phyloP scores from a whole-genome alignment of 1,284 basidiomycete genomes.

The Termitomyces sp. region DNA sequence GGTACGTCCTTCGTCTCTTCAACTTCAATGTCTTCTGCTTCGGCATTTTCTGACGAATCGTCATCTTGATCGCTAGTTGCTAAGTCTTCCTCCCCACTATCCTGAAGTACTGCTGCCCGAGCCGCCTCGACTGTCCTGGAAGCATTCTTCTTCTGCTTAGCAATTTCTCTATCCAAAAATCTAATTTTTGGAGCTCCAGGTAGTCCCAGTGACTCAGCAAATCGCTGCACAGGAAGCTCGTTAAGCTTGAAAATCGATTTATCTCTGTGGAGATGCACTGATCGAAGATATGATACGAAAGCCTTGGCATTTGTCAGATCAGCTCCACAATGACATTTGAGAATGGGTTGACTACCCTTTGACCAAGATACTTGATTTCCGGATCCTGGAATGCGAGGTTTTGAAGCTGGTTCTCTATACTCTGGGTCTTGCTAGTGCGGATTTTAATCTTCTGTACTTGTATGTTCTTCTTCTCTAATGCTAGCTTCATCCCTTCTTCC shows the following conservation, averaged over 20 bases:
- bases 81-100: constrained; percentile 20
- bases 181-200: constrained; percentile 97
- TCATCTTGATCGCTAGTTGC: constrained; percentile 19
- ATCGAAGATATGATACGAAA: constrained; percentile 94
- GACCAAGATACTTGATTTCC: constrained; percentile 96
- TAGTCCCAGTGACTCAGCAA: constrained; percentile 86
- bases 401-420: constrained; percentile 86
- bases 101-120: constrained; percentile 30
- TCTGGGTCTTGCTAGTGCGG: constrained; percentile 83
- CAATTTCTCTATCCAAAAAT: constrained; percentile 72
- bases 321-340: constrained; percentile 5
- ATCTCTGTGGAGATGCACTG: constrained; percentile 90
- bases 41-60: constrained; percentile 19
- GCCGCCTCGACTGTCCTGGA: constrained; percentile 39
- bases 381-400: constrained; percentile 93
- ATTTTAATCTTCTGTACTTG: constrained; percentile 85
- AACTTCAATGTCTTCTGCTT: background rate
- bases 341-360: constrained; percentile 56
- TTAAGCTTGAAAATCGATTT: constrained; percentile 88
- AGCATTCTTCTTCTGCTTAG: constrained; percentile 73
- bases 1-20: constrained; percentile 8
- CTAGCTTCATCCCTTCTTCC: constrained; percentile 81
- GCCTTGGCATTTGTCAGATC: constrained; percentile 49
- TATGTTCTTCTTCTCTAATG: constrained; percentile 73
- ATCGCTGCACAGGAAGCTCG: constrained; percentile 79